A percentile compares a stretch with the other conserved stretches of the same genome.
These are phyloP conservation scores for Berkeleyomyces rouxiae DNA, from an alignment of 2,329 filamentous ascomycete species.

Conservation along the genomic window DNA sequence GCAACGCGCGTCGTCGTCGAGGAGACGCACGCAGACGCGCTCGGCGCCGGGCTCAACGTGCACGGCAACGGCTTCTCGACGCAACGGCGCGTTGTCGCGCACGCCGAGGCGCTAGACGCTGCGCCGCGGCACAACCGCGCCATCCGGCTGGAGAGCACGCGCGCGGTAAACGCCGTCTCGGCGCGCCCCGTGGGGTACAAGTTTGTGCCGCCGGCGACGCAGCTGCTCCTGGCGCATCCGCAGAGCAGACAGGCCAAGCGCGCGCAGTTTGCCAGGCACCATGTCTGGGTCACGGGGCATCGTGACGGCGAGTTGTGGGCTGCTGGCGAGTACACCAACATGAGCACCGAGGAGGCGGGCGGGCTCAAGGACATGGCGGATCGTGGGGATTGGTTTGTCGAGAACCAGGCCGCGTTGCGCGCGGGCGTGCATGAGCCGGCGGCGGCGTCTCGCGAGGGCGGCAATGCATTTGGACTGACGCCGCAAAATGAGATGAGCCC, in stretches of 20 bases:
- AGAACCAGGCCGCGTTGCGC: background rate
- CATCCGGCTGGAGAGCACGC: slow-evolving; percentile 32
- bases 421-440: slow-evolving; percentile 12
- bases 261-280: slow-evolving; percentile 30
- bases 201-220: slow-evolving; percentile 28
- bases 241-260: slow-evolving; percentile 27
- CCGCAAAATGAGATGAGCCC: slow-evolving; percentile 7
- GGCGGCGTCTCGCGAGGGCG: background rate
- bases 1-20: slow-evolving; percentile 33
- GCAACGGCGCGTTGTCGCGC: slow-evolving; percentile 29
- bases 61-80: slow-evolving; percentile 44
- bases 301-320: slow-evolving; percentile 34
- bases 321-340: slow-evolving; percentile 35
- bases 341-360: slow-evolving; percentile 26
- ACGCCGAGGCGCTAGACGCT: slow-evolving; percentile 33
- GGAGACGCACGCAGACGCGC: slow-evolving; percentile 23
- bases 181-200: slow-evolving; percentile 35
- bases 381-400: slow-evolving; percentile 30
- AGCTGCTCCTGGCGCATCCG: slow-evolving; percentile 30
- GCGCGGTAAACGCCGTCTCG: slow-evolving; percentile 29
- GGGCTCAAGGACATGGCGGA: slow-evolving; percentile 31
- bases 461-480: slow-evolving; percentile 2
- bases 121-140: slow-evolving; percentile 35
- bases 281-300: slow-evolving; percentile 33
- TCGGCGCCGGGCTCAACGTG: slow-evolving; percentile 38